Percentiles rank a stretch among this genome's conserved stretches.
phyloP scores from a whole-genome alignment of 768 basidiomycete genomes.

The Pilatotrama ljubarskyi region DNA sequence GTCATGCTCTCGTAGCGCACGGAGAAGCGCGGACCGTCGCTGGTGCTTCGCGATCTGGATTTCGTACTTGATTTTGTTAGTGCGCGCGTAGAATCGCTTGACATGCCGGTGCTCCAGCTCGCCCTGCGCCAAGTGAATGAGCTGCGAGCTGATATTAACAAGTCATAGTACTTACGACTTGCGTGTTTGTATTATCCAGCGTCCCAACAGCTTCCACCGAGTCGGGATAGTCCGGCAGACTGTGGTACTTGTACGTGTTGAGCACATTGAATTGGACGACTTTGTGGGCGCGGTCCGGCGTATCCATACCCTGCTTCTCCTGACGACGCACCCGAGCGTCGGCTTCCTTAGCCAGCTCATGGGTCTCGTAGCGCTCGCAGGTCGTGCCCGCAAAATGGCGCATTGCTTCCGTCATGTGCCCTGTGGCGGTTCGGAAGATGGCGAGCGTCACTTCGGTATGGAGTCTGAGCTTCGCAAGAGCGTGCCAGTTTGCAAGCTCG shows the following conservation, averaged over 20 bases:
- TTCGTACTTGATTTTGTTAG: slow-evolving; percentile 34
- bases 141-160: neutral
- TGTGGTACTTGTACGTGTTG: slow-evolving; percentile 20
- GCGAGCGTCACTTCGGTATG: slow-evolving; percentile 38
- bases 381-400: neutral
- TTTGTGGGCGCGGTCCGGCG: neutral
- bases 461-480: slow-evolving; percentile 40
- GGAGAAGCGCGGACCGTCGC: neutral
- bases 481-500: slow-evolving; percentile 38
- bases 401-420: neutral
- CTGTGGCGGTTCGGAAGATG: slow-evolving; percentile 15
- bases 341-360: neutral
- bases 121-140: slow-evolving; percentile 26
- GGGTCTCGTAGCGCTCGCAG: neutral
- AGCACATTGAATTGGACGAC: slow-evolving; percentile 12
- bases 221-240: neutral
- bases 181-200: slow-evolving; percentile 12
- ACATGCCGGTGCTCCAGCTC: slow-evolving; percentile 39
- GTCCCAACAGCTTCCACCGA: slow-evolving; percentile 4
- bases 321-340: slow-evolving; percentile 1
- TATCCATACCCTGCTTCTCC: neutral
- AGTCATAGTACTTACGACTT: neutral
- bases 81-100: slow-evolving; percentile 39
- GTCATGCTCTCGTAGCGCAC: neutral
- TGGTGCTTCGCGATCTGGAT: neutral